Conservation (phyloP, 1,284 basidiomycete genomes). For the Leccinum variabile region DNA sequence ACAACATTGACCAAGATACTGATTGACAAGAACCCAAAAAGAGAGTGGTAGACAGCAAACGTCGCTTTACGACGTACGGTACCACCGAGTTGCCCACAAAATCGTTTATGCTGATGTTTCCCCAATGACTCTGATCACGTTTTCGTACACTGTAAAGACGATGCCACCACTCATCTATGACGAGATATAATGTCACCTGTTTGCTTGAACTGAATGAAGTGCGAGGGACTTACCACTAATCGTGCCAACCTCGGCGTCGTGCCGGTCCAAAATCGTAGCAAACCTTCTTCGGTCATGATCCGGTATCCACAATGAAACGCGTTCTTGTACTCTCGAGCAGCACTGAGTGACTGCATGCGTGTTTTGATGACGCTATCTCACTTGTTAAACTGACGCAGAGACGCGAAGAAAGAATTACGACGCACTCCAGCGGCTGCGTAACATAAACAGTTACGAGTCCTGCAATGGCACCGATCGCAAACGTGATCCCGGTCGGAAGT, state of each 20-base stretch:
- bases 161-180: constrained; percentile 88
- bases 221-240: constrained; percentile 66
- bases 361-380: constrained; percentile 91
- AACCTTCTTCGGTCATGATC: constrained; percentile 87
- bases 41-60: not conserved
- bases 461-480: constrained; percentile 91
- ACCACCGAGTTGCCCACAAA: not conserved
- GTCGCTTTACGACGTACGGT: not conserved
- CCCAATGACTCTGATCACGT: constrained; percentile 57
- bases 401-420: constrained; percentile 15
- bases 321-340: constrained; percentile 82
- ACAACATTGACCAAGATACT: constrained; percentile 23
- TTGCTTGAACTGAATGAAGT: not conserved
- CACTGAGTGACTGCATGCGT: constrained; percentile 92
- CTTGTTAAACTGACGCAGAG: constrained; percentile 4
- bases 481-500: constrained; percentile 87
- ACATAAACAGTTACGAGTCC: constrained; percentile 94
- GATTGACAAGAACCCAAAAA: constrained; percentile 15
- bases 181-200: not conserved
- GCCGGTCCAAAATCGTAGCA: constrained; percentile 92
- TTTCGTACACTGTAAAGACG: constrained; percentile 92
- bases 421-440: constrained; percentile 92
- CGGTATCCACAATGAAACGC: constrained; percentile 93
- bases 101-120: constrained; percentile 10
- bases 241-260: constrained; percentile 87